Evolutionary conservation across 495 filamentous ascomycete species (phyloP).

Genomic region (Hypoxylon trugodes): DNA sequence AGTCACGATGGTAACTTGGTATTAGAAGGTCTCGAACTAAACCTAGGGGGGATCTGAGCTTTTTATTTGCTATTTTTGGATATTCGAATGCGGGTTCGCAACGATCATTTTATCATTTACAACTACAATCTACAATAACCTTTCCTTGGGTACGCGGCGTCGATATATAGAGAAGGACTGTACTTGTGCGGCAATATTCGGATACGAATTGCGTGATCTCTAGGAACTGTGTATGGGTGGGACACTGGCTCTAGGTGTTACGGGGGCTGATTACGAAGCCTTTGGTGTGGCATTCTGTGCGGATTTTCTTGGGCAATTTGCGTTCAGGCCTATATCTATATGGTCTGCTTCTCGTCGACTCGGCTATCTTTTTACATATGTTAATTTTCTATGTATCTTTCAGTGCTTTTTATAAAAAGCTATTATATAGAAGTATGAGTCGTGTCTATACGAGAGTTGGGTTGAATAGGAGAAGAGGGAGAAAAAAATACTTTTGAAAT

Average conservation of each 20-base stretch:
- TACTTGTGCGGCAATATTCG: slow-evolving; percentile 14
- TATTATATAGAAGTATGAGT: slow-evolving; percentile 15
- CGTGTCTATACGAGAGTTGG: neutral
- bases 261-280: slow-evolving; percentile 3
- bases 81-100: neutral
- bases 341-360: neutral
- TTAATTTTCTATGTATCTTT: slow-evolving; percentile 31
- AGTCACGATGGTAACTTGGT: slow-evolving; percentile 47
- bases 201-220: slow-evolving; percentile 11
- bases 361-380: slow-evolving; percentile 7
- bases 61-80: neutral
- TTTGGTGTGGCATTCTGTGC: slow-evolving; percentile 8
- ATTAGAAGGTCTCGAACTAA: slow-evolving; percentile 55
- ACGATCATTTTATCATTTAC: neutral
- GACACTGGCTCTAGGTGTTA: slow-evolving; percentile 29
- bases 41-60: slow-evolving; percentile 49
- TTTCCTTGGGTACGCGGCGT: slow-evolving; percentile 26
- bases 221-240: slow-evolving; percentile 6
- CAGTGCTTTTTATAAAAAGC: slow-evolving; percentile 18
- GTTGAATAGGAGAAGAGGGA: slow-evolving; percentile 10
- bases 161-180: slow-evolving; percentile 22
- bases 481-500: slow-evolving; percentile 2
- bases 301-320: slow-evolving; percentile 15
- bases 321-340: neutral
- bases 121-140: slow-evolving; percentile 5